Conservation (phyloP, 192 early-diverging fungal species). For the Backusella liffmaniae region DNA sequence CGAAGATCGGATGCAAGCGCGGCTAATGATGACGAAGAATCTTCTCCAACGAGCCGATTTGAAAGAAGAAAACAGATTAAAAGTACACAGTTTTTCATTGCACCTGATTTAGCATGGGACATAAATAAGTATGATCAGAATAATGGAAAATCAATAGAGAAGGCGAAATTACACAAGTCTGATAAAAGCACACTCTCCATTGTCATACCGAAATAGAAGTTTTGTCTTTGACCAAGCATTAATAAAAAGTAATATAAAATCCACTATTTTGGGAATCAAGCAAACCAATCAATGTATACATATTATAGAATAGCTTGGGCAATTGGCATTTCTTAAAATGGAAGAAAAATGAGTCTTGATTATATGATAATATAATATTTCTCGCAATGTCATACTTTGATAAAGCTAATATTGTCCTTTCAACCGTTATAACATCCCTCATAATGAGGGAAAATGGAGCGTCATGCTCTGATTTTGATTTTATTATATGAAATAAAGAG, state of each 20-base stretch:
- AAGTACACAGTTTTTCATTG: slow-evolving; percentile 7
- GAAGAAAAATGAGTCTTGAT: no score
- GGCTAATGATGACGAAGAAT: neutral
- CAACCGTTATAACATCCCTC: neutral
- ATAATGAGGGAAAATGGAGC: neutral
- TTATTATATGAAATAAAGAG: neutral
- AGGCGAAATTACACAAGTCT: neutral
- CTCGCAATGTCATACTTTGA: neutral
- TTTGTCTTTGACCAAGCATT: neutral
- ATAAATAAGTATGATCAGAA: neutral
- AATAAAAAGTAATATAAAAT: neutral
- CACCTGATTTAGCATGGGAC: slow-evolving; percentile 8
- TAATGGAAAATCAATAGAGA: neutral
- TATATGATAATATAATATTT: no score
- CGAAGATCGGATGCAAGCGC: neutral
- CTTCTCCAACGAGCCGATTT: neutral
- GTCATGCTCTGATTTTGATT: neutral
- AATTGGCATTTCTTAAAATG: no score
- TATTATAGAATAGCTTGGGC: no score
- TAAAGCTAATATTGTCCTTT: neutral
- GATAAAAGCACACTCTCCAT: neutral
- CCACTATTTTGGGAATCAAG: neutral
- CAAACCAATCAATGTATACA: no score
- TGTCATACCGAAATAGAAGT: neutral
- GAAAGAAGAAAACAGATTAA: slow-evolving; percentile 10